Evolutionary conservation across 306 rosid genomes (phyloP).

Genomic region (Myrica gale): DNA sequence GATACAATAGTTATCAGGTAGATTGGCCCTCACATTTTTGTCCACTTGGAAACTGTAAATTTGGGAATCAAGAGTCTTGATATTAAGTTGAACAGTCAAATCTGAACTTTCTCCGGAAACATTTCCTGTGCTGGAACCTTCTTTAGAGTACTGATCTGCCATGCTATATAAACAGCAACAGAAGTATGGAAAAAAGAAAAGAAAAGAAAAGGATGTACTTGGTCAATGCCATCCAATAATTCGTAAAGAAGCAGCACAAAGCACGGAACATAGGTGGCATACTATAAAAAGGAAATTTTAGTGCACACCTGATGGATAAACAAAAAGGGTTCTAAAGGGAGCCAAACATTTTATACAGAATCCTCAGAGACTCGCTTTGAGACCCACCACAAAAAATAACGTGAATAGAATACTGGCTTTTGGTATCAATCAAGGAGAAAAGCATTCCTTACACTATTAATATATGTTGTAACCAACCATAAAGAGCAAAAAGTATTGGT

Average conservation of each 20-base stretch:
- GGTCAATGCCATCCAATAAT: slow-evolving; percentile 20
- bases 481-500: not conserved
- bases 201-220: slow-evolving; percentile 20
- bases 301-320: not conserved
- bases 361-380: not conserved
- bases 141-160: slow-evolving; percentile 63
- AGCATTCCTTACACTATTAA: not conserved
- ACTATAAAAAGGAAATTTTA: not conserved
- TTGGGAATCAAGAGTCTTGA: slow-evolving; percentile 87
- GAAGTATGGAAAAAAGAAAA: slow-evolving; percentile 26
- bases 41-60: slow-evolving; percentile 71
- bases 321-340: not conserved
- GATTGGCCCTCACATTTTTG: slow-evolving; percentile 53
- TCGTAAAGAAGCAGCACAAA: not conserved
- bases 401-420: not conserved
- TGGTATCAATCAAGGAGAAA: not conserved
- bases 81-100: slow-evolving; percentile 72
- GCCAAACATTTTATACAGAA: not conserved
- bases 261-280: not conserved
- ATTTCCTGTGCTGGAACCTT: slow-evolving; percentile 57
- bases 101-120: slow-evolving; percentile 50
- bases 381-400: not conserved
- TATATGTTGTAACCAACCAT: not conserved
- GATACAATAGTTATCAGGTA: slow-evolving; percentile 2
- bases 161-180: slow-evolving; percentile 42